These are phyloP conservation scores for Neonothopanus nambi DNA, from an alignment of 1,284 basidiomycete genomes.

Conservation along the genomic window DNA sequence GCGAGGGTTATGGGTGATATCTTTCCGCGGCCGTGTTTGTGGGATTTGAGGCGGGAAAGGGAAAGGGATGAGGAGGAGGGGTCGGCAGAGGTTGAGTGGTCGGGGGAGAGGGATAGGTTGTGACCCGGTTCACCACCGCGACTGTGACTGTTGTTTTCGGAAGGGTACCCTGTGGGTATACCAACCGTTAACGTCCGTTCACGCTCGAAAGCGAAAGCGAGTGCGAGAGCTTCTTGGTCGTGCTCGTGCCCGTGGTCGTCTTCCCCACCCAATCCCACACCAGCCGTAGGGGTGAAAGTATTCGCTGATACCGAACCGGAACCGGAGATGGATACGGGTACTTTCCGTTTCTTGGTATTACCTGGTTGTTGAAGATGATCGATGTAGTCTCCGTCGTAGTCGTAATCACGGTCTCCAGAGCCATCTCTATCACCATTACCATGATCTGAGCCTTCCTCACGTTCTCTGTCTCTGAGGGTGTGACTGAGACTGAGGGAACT, in stretches of 20 bases:
- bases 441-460: slow-evolving; percentile 47
- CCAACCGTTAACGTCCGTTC: slow-evolving; percentile 17
- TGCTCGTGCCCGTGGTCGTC: neutral
- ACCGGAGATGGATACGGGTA: slow-evolving; percentile 71
- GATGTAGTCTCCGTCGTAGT: slow-evolving; percentile 60
- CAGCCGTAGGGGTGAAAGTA: too few relatives aligned
- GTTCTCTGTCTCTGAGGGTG: slow-evolving; percentile 3
- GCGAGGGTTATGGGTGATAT: too few relatives aligned
- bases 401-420: too few relatives aligned
- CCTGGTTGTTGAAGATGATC: slow-evolving; percentile 72
- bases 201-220: slow-evolving; percentile 24
- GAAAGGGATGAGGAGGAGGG: slow-evolving; percentile 19
- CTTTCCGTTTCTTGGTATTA: slow-evolving; percentile 86
- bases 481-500: neutral
- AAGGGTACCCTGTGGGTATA: slow-evolving; percentile 24
- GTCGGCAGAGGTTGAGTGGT: neutral
- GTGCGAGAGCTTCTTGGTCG: neutral
- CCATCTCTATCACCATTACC: slow-evolving; percentile 55
- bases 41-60: slow-evolving; percentile 12
- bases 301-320: too few relatives aligned
- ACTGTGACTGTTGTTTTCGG: slow-evolving; percentile 20
- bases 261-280: too few relatives aligned
- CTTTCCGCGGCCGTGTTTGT: too few relatives aligned
- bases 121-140: slow-evolving; percentile 29
- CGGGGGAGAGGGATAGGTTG: neutral